Conservation (phyloP, 306 rosid species). For the Prunus campanulata region DNA sequence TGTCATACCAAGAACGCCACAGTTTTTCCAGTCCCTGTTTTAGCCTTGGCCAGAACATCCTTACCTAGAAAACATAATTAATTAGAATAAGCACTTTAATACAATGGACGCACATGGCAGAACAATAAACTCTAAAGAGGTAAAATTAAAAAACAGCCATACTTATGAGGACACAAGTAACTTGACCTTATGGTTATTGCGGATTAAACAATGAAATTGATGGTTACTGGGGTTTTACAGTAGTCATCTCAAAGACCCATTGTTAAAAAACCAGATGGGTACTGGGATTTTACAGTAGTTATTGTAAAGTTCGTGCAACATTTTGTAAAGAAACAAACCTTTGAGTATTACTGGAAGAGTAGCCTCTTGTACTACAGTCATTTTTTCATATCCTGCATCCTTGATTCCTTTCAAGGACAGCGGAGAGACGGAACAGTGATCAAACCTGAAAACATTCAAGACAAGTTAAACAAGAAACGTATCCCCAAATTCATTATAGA, state of each 20-base stretch:
- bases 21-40: slow-evolving; percentile 97
- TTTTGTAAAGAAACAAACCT: slow-evolving; percentile 48
- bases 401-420: slow-evolving; percentile 80
- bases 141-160: neutral
- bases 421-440: slow-evolving; percentile 69
- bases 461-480: slow-evolving; percentile 19
- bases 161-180: neutral
- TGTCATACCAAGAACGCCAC: slow-evolving; percentile 89
- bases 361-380: slow-evolving; percentile 95
- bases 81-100: slow-evolving; percentile 21
- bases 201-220: neutral
- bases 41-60: slow-evolving; percentile 98
- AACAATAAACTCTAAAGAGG: neutral
- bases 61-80: slow-evolving; percentile 56
- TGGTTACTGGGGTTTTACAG: neutral
- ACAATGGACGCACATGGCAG: slow-evolving; percentile 14
- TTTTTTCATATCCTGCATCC: slow-evolving; percentile 89
- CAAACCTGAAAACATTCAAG: slow-evolving; percentile 57
- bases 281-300: no score
- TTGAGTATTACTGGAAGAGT: slow-evolving; percentile 87
- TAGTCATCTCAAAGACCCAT: neutral
- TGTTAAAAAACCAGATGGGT: neutral
- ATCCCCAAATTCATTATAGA: neutral
- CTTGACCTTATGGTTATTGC: slow-evolving; percentile 6
- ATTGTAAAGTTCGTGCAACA: neutral